Evolutionary conservation across 208 protist species (phyloP).

Genomic region (Crithidia mellificae): DNA sequence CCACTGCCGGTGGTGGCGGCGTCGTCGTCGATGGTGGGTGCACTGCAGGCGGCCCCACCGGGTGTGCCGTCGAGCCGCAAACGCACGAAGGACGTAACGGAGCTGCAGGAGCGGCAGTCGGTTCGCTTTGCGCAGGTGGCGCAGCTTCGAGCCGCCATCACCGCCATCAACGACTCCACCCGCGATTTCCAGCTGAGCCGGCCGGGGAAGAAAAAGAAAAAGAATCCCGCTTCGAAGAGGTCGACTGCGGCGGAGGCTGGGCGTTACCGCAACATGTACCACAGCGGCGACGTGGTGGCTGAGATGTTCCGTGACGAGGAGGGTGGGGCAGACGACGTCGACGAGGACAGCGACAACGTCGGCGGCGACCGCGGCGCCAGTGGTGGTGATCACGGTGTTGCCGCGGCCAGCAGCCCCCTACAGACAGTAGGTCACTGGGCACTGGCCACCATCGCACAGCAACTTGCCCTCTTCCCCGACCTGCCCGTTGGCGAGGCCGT

Average conservation of each 20-base stretch:
- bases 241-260: neutral
- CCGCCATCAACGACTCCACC: slow-evolving; percentile 62
- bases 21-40: slow-evolving; percentile 20
- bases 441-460: slow-evolving; percentile 41
- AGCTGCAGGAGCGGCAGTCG: slow-evolving; percentile 30
- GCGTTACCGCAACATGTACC: slow-evolving; percentile 6
- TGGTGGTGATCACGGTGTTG: no score
- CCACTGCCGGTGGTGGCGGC: slow-evolving; percentile 38
- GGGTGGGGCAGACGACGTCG: neutral
- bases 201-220: slow-evolving; percentile 17
- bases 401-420: slow-evolving; percentile 27
- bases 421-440: slow-evolving; percentile 65
- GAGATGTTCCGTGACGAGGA: slow-evolving; percentile 11
- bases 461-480: slow-evolving; percentile 61
- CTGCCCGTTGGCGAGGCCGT: slow-evolving; percentile 57
- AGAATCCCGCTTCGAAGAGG: neutral
- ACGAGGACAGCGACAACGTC: neutral
- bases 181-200: slow-evolving; percentile 51
- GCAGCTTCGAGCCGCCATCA: slow-evolving; percentile 54
- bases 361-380: neutral
- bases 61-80: slow-evolving; percentile 10
- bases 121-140: slow-evolving; percentile 41
- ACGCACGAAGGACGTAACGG: slow-evolving; percentile 16
- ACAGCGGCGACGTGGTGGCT: slow-evolving; percentile 21
- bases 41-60: slow-evolving; percentile 1